phyloP scores from a whole-genome alignment of 2,329 filamentous ascomycete genomes.

The Aspergillus pseudoglaucus region DNA sequence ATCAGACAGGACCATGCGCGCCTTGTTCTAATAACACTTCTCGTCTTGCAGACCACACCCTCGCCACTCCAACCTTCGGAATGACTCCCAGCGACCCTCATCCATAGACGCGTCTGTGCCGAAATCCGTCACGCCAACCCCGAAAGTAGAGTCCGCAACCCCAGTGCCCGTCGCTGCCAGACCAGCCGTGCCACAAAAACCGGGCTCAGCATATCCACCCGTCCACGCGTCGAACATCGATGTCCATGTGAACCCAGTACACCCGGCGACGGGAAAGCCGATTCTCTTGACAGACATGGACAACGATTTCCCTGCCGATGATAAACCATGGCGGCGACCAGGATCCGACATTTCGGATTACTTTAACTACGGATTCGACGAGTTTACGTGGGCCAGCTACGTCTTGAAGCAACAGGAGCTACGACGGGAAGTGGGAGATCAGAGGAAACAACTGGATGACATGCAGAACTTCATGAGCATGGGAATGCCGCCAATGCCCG shows the following conservation, averaged over 20 bases:
- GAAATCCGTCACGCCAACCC: slow-evolving; percentile 32
- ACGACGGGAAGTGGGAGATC: slow-evolving; percentile 68
- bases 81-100: slow-evolving; percentile 28
- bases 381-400: slow-evolving; percentile 96
- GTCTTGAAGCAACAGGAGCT: slow-evolving; percentile 79
- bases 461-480: slow-evolving; percentile 55
- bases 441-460: slow-evolving; percentile 63
- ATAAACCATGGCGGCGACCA: slow-evolving; percentile 89
- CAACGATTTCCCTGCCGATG: slow-evolving; percentile 61
- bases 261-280: slow-evolving; percentile 68
- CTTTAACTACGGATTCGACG: slow-evolving; percentile 98
- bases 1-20: neutral
- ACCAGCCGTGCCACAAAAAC: slow-evolving; percentile 40
- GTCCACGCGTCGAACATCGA: slow-evolving; percentile 73
- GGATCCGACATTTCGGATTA: slow-evolving; percentile 94
- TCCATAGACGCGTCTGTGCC: slow-evolving; percentile 26
- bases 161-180: slow-evolving; percentile 26
- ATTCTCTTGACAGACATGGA: slow-evolving; percentile 75
- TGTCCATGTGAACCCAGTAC: slow-evolving; percentile 72
- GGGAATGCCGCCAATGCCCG: slow-evolving; percentile 43
- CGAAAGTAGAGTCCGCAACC: slow-evolving; percentile 27
- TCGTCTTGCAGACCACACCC: slow-evolving; percentile 28
- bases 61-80: slow-evolving; percentile 31
- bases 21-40: neutral
- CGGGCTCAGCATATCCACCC: slow-evolving; percentile 60